phyloP scores from a whole-genome alignment of 2,329 filamentous ascomycete genomes.

The Karstenula rhodostoma region DNA sequence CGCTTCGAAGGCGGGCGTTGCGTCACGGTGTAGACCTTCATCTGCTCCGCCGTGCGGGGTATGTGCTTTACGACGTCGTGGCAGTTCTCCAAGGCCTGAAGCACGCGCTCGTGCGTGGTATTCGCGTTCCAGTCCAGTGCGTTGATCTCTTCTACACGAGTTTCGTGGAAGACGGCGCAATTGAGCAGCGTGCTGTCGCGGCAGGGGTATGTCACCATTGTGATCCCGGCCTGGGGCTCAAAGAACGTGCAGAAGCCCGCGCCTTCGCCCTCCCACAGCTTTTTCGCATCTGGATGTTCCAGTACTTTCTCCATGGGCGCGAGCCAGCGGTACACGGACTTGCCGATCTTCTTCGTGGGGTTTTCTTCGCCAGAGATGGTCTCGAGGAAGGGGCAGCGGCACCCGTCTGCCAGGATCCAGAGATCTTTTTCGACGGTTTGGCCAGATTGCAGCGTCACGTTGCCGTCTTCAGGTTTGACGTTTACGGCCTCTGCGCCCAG shows the following conservation, averaged over 20 bases:
- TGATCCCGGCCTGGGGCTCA: slow-evolving; percentile 3
- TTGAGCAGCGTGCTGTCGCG: slow-evolving; percentile 19
- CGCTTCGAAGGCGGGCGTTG: slow-evolving; percentile 18
- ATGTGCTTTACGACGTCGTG: slow-evolving; percentile 13
- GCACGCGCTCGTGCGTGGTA: slow-evolving; percentile 18
- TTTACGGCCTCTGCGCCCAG: slow-evolving; percentile 20
- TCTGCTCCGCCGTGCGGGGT: slow-evolving; percentile 12
- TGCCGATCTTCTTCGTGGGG: slow-evolving; percentile 21
- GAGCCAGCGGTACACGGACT: slow-evolving; percentile 23
- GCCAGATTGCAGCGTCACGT: slow-evolving; percentile 25
- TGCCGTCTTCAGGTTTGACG: slow-evolving; percentile 40
- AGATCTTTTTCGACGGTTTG: slow-evolving; percentile 20
- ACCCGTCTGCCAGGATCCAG: slow-evolving; percentile 25
- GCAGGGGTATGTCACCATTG: slow-evolving; percentile 27
- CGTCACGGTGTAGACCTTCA: slow-evolving; percentile 26
- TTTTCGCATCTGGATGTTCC: slow-evolving; percentile 12
- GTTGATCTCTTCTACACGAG: slow-evolving; percentile 17
- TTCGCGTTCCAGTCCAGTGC: slow-evolving; percentile 20
- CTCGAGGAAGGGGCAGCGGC: slow-evolving; percentile 20
- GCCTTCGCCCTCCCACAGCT: slow-evolving; percentile 14
- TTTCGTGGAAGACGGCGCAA: slow-evolving; percentile 27
- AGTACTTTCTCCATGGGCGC: slow-evolving; percentile 21
- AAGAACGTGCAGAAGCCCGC: slow-evolving; percentile 21
- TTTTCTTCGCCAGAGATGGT: slow-evolving; percentile 18
- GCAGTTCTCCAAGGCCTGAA: slow-evolving; percentile 16